Conservation (phyloP, 768 basidiomycete species). For the Auriscalpium orientale region DNA sequence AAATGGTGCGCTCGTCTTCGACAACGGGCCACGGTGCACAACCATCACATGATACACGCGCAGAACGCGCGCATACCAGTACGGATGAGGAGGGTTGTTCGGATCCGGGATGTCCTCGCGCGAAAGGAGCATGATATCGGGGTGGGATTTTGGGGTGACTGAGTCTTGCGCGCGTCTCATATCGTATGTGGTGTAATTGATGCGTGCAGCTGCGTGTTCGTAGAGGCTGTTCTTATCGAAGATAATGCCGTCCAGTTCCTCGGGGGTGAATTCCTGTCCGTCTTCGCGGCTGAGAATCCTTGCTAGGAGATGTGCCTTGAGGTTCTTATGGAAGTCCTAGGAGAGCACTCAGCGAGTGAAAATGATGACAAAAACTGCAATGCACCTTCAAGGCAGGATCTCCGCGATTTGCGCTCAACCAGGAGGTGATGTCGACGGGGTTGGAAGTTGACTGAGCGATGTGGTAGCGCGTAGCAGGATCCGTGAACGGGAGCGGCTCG, state of each 20-base stretch:
- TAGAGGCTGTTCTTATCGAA: conserved; percentile 15
- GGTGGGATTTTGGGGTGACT: conserved; percentile 14
- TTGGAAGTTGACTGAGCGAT: neutral
- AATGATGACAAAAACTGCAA: neutral
- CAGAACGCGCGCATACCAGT: conserved; percentile 25
- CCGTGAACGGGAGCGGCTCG: neutral
- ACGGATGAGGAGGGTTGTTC: conserved; percentile 9
- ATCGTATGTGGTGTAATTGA: conserved; percentile 21
- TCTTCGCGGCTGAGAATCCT: conserved; percentile 10
- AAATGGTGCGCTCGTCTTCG: neutral
- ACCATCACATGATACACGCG: conserved; percentile 23
- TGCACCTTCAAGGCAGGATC: neutral
- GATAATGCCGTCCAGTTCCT: conserved; percentile 4
- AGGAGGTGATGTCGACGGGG: neutral
- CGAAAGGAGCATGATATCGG: conserved; percentile 17
- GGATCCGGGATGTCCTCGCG: neutral
- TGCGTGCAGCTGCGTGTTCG: conserved; percentile 8
- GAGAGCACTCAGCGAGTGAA: neutral
- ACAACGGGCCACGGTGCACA: neutral
- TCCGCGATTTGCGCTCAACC: neutral
- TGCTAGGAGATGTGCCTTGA: conserved; percentile 19
- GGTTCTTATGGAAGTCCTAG: conserved; percentile 15
- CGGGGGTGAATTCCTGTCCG: neutral
- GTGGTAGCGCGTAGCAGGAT: neutral
- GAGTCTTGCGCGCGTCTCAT: conserved; percentile 9